A percentile compares a stretch with the other conserved stretches of the same genome.
phyloP scores from a whole-genome alignment of 1,284 basidiomycete genomes.

The Ceratobasidium sp. region DNA sequence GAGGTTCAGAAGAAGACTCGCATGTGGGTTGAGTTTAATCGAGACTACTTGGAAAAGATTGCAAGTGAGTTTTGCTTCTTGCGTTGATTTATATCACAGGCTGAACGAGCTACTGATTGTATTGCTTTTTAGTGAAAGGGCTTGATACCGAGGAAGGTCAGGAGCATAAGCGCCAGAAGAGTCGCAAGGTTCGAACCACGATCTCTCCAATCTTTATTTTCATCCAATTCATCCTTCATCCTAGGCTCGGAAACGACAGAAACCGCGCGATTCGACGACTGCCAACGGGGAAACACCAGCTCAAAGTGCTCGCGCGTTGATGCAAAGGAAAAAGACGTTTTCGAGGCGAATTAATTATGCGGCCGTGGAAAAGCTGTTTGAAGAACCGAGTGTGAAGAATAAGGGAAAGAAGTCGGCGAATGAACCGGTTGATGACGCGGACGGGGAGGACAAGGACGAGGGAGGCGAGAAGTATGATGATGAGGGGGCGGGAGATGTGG shows the following conservation, averaged over 20 bases:
- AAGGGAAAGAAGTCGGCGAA: constrained; percentile 52
- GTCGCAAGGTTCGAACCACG: constrained; percentile 46
- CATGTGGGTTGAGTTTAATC: constrained; percentile 97
- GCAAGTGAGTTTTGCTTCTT: constrained; percentile 70
- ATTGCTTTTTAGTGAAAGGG: constrained; percentile 70
- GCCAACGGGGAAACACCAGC: constrained; percentile 80
- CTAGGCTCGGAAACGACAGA: constrained; percentile 75
- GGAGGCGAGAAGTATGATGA: constrained; percentile 38
- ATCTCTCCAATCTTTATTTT: constrained; percentile 22
- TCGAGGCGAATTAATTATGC: constrained; percentile 92
- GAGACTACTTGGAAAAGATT: constrained; percentile 90
- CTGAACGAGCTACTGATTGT: constrained; percentile 49
- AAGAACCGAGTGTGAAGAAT: constrained; percentile 62
- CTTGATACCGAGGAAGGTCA: constrained; percentile 67
- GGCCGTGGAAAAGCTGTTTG: constrained; percentile 82
- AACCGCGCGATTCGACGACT: constrained; percentile 79
- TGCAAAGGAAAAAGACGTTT: constrained; percentile 84
- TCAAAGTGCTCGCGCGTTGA: constrained; percentile 81
- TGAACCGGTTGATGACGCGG: constrained; percentile 58
- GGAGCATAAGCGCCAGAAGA: constrained; percentile 69
- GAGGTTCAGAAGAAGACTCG: constrained; percentile 93
- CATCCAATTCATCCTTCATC: background rate
- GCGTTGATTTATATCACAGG: constrained; percentile 36
- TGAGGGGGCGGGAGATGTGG: constrained; percentile 53
- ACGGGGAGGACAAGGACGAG: no score